phyloP scores from a whole-genome alignment of 768 basidiomycete species.

The Rhodocollybia butyracea region DNA sequence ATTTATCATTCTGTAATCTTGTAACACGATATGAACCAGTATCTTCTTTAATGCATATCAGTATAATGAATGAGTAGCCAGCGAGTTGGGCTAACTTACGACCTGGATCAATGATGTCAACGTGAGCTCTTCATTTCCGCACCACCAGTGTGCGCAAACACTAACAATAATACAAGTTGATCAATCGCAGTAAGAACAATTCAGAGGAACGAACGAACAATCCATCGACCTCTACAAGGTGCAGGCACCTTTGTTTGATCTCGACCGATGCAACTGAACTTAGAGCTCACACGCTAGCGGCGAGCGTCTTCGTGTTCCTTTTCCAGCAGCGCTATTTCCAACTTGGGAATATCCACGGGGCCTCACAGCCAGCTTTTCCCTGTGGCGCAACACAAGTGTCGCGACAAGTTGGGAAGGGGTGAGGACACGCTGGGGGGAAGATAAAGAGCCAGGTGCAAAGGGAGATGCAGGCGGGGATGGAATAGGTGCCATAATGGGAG shows the following conservation, averaged over 20 bases:
- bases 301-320: not conserved
- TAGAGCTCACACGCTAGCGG: slow-evolving; percentile 6
- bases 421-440: slow-evolving; percentile 5
- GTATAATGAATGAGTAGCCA: not conserved
- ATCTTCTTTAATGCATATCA: not conserved
- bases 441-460: not conserved
- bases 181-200: not conserved
- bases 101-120: not conserved
- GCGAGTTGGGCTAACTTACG: not conserved
- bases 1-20: not conserved
- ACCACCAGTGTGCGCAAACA: not conserved
- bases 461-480: not conserved
- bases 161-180: not conserved
- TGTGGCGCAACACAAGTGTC: slow-evolving; percentile 8
- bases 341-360: slow-evolving; percentile 2
- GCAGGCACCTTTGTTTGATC: not conserved
- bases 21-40: not conserved
- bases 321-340: not conserved
- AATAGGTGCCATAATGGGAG: not conserved
- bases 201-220: too few species aligned
- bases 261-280: slow-evolving; percentile 1
- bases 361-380: slow-evolving; percentile 3
- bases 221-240: too few species aligned
- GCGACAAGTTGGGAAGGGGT: slow-evolving; percentile 7
- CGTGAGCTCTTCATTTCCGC: not conserved